Evolutionary conservation across 495 filamentous ascomycete genomes (phyloP).

Genomic region (Tuber magnatum): DNA sequence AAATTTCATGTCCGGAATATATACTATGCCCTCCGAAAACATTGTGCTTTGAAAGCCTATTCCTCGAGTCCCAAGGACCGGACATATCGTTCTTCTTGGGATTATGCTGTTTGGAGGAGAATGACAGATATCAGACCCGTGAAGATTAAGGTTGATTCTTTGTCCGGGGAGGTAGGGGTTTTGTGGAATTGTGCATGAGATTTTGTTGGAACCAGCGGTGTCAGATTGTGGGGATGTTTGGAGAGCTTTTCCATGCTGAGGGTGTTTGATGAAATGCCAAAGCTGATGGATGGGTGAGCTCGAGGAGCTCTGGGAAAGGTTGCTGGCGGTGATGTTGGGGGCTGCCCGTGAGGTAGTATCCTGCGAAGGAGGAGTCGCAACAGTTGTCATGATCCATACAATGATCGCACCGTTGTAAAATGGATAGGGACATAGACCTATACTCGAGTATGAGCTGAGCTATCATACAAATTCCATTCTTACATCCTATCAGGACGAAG

Average conservation of each 20-base stretch:
- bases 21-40: background rate
- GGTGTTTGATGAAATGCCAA: background rate
- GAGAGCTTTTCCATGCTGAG: background rate
- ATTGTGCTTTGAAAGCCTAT: background rate
- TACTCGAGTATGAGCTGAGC: background rate
- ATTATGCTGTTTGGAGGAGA: background rate
- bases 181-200: background rate
- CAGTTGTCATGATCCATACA: background rate
- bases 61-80: background rate
- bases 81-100: background rate
- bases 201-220: background rate
- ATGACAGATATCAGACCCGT: background rate
- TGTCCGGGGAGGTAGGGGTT: background rate
- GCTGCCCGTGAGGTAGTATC: background rate
- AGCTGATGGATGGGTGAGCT: background rate
- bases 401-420: background rate
- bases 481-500: background rate
- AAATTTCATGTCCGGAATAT: background rate
- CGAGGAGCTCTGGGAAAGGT: background rate
- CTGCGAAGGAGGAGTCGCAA: background rate
- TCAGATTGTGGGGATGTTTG: background rate
- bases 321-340: background rate
- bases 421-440: background rate
- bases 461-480: background rate
- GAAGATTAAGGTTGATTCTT: background rate